Conservation (phyloP, 2,329 filamentous ascomycete species). For the Talaromyces sp. region DNA sequence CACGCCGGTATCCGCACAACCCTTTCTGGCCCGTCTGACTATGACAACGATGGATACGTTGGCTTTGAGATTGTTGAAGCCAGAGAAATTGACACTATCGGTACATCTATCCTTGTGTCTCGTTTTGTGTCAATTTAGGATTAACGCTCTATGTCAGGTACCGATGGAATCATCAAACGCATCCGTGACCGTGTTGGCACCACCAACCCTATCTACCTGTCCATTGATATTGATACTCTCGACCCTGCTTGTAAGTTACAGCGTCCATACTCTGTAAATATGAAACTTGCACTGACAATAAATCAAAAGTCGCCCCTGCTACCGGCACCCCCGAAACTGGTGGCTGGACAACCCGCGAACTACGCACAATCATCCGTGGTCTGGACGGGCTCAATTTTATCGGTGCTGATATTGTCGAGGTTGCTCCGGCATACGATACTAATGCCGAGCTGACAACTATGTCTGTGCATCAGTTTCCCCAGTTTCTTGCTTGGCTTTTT, state of each 20-base stretch:
- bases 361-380: slow-evolving; percentile 55
- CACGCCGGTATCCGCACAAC: slow-evolving; percentile 84
- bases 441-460: slow-evolving; percentile 54
- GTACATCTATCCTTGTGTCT: slow-evolving; percentile 13
- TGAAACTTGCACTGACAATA: background rate
- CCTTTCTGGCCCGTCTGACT: slow-evolving; percentile 70
- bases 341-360: slow-evolving; percentile 57
- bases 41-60: slow-evolving; percentile 79
- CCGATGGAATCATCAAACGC: slow-evolving; percentile 69
- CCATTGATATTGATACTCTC: slow-evolving; percentile 81
- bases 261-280: slow-evolving; percentile 13
- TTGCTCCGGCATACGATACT: slow-evolving; percentile 59
- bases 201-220: slow-evolving; percentile 70
- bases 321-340: slow-evolving; percentile 59
- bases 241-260: slow-evolving; percentile 72
- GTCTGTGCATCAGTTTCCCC: slow-evolving; percentile 21
- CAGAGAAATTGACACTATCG: slow-evolving; percentile 63
- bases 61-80: slow-evolving; percentile 79
- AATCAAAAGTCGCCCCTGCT: slow-evolving; percentile 33
- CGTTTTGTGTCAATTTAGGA: background rate
- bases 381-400: slow-evolving; percentile 55
- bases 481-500: background rate
- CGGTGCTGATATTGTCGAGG: slow-evolving; percentile 58
- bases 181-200: slow-evolving; percentile 67
- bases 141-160: slow-evolving; percentile 32